phyloP scores from a whole-genome alignment of 805 yeast genomes.

The Vanderwaltozyma verrucispora region DNA sequence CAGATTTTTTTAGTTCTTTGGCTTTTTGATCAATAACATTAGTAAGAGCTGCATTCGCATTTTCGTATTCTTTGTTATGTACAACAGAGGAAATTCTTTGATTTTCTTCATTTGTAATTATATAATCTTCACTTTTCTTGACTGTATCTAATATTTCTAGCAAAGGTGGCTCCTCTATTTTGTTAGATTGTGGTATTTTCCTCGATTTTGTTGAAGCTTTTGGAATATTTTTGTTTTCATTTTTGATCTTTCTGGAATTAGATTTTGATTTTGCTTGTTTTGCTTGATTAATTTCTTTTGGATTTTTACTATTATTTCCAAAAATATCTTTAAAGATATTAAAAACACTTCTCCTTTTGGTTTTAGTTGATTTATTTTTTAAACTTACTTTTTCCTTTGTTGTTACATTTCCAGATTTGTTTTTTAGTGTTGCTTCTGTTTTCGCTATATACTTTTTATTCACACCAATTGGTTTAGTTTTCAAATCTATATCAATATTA shows the following conservation, averaged over 20 bases:
- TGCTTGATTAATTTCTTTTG: conserved; percentile 1
- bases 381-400: background rate
- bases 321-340: conserved; percentile 12
- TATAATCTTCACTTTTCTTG: background rate
- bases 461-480: background rate
- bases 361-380: conserved; percentile 1
- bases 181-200: too few species aligned
- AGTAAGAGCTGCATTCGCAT: background rate
- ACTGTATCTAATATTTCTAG: background rate
- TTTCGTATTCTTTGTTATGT: conserved; percentile 1
- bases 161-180: background rate
- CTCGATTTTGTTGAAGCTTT: too few species aligned
- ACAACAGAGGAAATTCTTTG: conserved; percentile 21
- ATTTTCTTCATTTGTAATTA: conserved; percentile 1
- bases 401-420: background rate
- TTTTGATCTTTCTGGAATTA: too few species aligned
- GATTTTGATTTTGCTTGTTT: conserved; percentile 2
- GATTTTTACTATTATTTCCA: conserved; percentile 7
- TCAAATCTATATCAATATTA: background rate
- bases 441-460: too few species aligned
- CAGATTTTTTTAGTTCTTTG: too few species aligned
- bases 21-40: background rate
- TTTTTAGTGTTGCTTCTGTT: too few species aligned
- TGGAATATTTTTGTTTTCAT: too few species aligned
- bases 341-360: conserved; percentile 11